Evolutionary conservation across 169 alveolate genomes (phyloP).

Genomic region (Nephromyces sp.): DNA sequence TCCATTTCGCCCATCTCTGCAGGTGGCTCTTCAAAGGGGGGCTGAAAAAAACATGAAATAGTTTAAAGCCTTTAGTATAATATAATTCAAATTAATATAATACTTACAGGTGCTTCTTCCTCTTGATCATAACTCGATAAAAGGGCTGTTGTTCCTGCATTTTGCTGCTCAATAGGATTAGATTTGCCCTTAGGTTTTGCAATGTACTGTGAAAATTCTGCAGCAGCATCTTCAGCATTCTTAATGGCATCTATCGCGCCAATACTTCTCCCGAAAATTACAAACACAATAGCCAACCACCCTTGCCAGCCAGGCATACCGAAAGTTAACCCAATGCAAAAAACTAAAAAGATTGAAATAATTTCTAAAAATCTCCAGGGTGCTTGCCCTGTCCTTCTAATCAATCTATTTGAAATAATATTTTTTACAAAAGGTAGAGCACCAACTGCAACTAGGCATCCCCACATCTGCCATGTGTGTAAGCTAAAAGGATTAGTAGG

Average conservation of each 20-base stretch:
- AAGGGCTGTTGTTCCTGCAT: not conserved
- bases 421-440: slow-evolving; percentile 80
- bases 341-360: slow-evolving; percentile 71
- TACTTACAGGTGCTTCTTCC: too few relatives aligned
- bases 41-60: too few relatives aligned
- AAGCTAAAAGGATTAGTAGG: slow-evolving; percentile 55
- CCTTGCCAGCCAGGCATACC: slow-evolving; percentile 58
- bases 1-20: too few relatives aligned
- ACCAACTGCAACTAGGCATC: slow-evolving; percentile 80
- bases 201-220: not conserved
- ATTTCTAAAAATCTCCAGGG: slow-evolving; percentile 85
- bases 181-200: not conserved
- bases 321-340: slow-evolving; percentile 69
- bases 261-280: slow-evolving; percentile 59
- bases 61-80: too few relatives aligned
- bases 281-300: slow-evolving; percentile 47
- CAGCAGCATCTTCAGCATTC: slow-evolving; percentile 49
- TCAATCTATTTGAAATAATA: slow-evolving; percentile 76
- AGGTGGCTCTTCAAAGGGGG: too few relatives aligned
- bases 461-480: slow-evolving; percentile 79
- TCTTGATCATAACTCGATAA: not conserved
- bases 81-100: too few relatives aligned
- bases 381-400: slow-evolving; percentile 83
- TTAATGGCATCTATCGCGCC: slow-evolving; percentile 61
- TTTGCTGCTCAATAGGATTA: not conserved